A percentile compares a stretch with the other conserved stretches of the same genome.
Evolutionary conservation across 208 protist genomes (phyloP).

Genomic region (Polymyxa betae): DNA sequence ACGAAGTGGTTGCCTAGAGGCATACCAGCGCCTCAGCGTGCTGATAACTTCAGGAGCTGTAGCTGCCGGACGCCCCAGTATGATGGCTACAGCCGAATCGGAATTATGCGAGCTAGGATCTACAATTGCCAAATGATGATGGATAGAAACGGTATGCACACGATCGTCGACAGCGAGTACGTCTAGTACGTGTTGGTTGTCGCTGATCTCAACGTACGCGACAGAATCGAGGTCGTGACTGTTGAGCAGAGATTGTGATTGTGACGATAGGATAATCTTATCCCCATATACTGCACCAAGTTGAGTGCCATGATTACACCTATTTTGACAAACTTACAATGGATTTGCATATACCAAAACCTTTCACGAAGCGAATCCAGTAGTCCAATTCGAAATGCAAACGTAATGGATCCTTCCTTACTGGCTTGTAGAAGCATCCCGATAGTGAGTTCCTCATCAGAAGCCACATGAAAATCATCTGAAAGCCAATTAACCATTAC

Average conservation of each 20-base stretch:
- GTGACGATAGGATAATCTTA: conserved; percentile 46
- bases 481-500: background rate
- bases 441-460: background rate
- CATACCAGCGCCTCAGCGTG: conserved; percentile 42
- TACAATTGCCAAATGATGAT: conserved; percentile 11
- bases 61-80: background rate
- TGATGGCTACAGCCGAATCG: background rate
- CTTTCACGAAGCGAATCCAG: conserved; percentile 6
- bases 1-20: background rate
- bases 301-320: background rate
- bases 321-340: background rate
- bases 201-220: conserved; percentile 1
- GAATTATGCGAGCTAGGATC: background rate
- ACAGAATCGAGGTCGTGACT: background rate
- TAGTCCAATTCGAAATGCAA: conserved; percentile 33
- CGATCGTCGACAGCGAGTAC: background rate
- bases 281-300: conserved; percentile 6
- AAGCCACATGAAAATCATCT: background rate
- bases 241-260: background rate
- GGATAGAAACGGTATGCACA: conserved; percentile 20
- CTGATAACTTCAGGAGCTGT: conserved; percentile 35
- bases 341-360: conserved; percentile 46
- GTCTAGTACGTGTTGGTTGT: conserved; percentile 5
- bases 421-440: background rate
- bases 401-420: background rate